Percentiles rank a stretch among this genome's conserved stretches.
These are phyloP conservation scores for Emmonsiellopsis sp. DNA, from an alignment of 2,329 filamentous ascomycete species.

Conservation along the genomic window DNA sequence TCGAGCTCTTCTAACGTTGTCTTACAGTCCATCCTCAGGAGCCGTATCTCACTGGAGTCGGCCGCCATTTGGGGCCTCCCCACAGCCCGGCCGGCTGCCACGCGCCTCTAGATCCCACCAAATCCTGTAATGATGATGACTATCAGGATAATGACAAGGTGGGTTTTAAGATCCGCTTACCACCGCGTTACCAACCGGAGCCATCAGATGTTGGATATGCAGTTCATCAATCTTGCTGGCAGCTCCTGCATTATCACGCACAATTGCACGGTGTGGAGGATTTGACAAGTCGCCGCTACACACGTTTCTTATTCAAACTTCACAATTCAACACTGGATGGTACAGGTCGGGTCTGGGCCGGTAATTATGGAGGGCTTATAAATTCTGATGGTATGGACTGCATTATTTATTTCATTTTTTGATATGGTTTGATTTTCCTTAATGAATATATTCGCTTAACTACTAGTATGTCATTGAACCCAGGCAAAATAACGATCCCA, in stretches of 20 bases:
- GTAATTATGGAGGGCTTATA: too few relatives aligned
- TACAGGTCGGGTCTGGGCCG: too few relatives aligned
- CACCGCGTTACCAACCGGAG: not conserved
- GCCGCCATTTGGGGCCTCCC: not conserved
- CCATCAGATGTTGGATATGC: not conserved
- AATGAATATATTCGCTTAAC: too few relatives aligned
- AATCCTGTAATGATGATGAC: not conserved
- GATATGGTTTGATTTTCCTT: too few relatives aligned
- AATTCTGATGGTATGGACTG: too few relatives aligned
- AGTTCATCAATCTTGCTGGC: not conserved
- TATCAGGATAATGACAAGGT: not conserved
- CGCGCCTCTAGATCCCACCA: not conserved
- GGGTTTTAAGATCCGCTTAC: not conserved
- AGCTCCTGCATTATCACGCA: not conserved
- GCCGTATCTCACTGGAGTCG: not conserved
- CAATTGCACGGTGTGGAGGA: not conserved
- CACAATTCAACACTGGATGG: too few relatives aligned
- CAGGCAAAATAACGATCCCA: not conserved
- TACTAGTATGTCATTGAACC: too few relatives aligned
- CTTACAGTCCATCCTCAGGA: not conserved
- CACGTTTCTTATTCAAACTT: not conserved
- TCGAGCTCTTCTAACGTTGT: not conserved
- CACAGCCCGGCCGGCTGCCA: not conserved
- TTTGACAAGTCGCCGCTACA: not conserved
- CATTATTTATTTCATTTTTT: too few relatives aligned